Conservation (phyloP, 2,329 filamentous ascomycete genomes). For the Trichoderma endophyticum region DNA sequence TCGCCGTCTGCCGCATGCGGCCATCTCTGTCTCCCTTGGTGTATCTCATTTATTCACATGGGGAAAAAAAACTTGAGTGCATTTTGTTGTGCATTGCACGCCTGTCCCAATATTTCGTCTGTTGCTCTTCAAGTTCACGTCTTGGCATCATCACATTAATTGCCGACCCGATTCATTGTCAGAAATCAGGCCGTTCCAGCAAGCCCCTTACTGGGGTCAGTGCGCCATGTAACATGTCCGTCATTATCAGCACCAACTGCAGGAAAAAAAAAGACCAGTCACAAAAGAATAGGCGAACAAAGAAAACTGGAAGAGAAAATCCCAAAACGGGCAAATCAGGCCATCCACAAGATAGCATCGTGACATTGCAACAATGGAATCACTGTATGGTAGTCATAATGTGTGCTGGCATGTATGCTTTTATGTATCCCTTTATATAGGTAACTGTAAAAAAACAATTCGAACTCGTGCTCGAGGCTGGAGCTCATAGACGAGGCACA, state of each 20-base stretch:
- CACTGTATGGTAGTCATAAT: not conserved
- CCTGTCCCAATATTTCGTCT: not conserved
- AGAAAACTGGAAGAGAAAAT: not conserved
- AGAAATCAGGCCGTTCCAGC: not conserved
- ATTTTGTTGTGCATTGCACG: not conserved
- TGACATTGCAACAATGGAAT: not conserved
- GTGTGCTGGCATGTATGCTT: not conserved
- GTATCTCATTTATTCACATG: not conserved
- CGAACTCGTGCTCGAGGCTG: not conserved
- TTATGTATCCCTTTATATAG: constrained; percentile 13
- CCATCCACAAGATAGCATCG: not conserved
- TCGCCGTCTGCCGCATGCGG: not conserved
- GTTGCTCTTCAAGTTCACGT: not conserved
- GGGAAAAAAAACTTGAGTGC: not conserved
- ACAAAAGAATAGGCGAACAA: not conserved
- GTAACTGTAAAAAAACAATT: not conserved
- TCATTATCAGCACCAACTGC: not conserved
- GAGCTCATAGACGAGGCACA: not conserved
- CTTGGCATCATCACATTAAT: not conserved
- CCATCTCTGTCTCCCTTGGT: not conserved
- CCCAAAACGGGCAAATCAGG: not conserved
- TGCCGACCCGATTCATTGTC: not conserved
- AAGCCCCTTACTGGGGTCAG: constrained; percentile 9
- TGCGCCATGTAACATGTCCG: constrained; percentile 5
- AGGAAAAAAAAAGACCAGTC: not conserved